These are phyloP conservation scores for Vigna nakashimae DNA, from an alignment of 306 rosid species.

Conservation along the genomic window DNA sequence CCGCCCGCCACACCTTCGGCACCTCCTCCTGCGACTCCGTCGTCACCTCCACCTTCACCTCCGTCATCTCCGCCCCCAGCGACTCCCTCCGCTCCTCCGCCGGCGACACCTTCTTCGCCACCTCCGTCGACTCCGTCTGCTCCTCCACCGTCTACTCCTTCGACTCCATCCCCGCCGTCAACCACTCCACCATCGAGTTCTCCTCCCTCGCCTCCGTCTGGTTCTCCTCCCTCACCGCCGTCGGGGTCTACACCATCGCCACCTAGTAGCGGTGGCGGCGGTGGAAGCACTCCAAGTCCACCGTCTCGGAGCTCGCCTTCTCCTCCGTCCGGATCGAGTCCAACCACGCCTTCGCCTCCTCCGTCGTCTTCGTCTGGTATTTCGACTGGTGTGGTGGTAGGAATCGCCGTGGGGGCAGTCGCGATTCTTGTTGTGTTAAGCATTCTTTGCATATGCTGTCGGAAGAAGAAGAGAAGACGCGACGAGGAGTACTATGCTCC, in stretches of 20 bases:
- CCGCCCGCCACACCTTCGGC: slow-evolving; percentile 53
- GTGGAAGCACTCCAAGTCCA: too few relatives aligned
- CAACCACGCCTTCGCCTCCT: slow-evolving; percentile 43
- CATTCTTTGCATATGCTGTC: slow-evolving; percentile 62
- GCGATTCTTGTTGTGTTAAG: slow-evolving; percentile 65
- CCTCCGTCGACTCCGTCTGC: slow-evolving; percentile 48
- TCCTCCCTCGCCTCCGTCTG: slow-evolving; percentile 38
- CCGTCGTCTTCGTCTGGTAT: slow-evolving; percentile 53
- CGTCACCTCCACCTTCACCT: slow-evolving; percentile 39
- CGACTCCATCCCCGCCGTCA: slow-evolving; percentile 40
- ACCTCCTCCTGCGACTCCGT: slow-evolving; percentile 38
- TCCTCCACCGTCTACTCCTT: slow-evolving; percentile 39
- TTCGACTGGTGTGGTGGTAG: slow-evolving; percentile 67
- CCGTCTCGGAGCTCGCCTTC: too few relatives aligned
- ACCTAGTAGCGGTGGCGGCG: neutral
- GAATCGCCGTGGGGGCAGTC: slow-evolving; percentile 75
- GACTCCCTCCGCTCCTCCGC: slow-evolving; percentile 42
- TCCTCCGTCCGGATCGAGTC: slow-evolving; percentile 30
- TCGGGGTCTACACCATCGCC: neutral
- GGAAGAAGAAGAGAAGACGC: slow-evolving; percentile 80
- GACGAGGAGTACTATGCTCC: slow-evolving; percentile 68
- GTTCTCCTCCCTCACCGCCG: slow-evolving; percentile 6
- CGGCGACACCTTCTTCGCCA: slow-evolving; percentile 44
- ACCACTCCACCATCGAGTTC: neutral
- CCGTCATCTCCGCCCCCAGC: slow-evolving; percentile 57